Evolutionary conservation across 1,139 yeast genomes (phyloP), one percentile per base, ranked within the genome.

Genomic region (Suhomyces ambrosiae): DNA sequence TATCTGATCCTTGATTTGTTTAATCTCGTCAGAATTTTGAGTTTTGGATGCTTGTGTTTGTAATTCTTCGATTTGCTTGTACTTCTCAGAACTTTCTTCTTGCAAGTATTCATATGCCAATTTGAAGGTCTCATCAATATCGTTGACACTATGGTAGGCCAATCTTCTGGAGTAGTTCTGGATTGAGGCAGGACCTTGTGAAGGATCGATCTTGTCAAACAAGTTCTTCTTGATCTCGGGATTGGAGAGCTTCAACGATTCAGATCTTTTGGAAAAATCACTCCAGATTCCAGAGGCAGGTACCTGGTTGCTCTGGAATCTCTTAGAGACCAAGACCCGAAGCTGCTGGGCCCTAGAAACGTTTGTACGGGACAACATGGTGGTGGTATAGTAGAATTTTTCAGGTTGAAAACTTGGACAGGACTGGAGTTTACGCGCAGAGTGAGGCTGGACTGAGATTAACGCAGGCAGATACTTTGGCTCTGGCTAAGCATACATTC

Each of bases 71-170:
- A 61, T 45, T 35, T 56, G 40, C 15, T 52, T 34, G 44, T 55
- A 55, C 25, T 39, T 40, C 1, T 36, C 28, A 12, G 48, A 61
- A 43, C 69, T 58, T 41, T 82, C 77, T 11, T 67, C 47, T 53
- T 82, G 77, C 44, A 89, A 65, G 23, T 79, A 55, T 16, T 79
- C 72, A 51, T 84, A 79, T 2, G 96, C 87, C 37, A 72, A 58
- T 38, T 82, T 76, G 60, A 87, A 89, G 1, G 86, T 83, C 32
- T 82, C 86, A 47, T 85, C 80, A 35, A 89, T 71, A 1, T 80
- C 83, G 30, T 60, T 65, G 16, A 95, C 95, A 1, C 90, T 70
- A 41, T 69, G 74, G 63, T 89, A 89, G 5, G 56, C 53, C 32
- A 48, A 41, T 44, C 54, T 48, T 35, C 54, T 53, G 15, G 48